Evolutionary conservation across 805 yeast species (phyloP), one percentile per base, ranked within the genome.

Genomic region (Lachancea quebecensis): DNA sequence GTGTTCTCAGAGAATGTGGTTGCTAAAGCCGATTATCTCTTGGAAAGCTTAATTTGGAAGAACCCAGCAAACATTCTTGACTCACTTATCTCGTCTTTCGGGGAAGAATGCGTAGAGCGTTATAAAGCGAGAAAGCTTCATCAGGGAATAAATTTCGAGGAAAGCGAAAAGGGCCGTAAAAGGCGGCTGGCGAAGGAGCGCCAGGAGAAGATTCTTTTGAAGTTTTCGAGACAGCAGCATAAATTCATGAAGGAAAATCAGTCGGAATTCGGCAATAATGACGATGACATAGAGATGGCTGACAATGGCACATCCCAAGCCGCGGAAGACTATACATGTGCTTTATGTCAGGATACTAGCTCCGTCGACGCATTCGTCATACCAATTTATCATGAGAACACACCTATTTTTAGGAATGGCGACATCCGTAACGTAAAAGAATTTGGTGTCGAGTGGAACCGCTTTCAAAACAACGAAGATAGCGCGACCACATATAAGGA

Each of bases 141-240:
- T 16, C 65, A 58, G 34, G 69, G 68, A 39, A 54, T 60, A 5
- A 58, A 60, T 39, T 50, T 64, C 25, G 68, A 61, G 34, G 86
- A 81, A 57, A 73, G 80, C 7, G 81, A 77, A 47, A 56, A 69
- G 31, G 86, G 80, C 34, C 72, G 74, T 39, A 72, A 70, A 46
- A 79, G 72, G 58, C 64, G 81, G 48, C 44, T 75, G n/a, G 85
- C 86, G 2, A 72, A 78, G 46, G 74, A 75, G 49, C 71, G 87
- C 44, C 84, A 79, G 56, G 75, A 74, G 36, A 81, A 74, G 53
- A 71, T 84, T 9, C 58, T 82, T 71, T 74, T 72, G 25, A 81
- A 76, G 55, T 78, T 85, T 70, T 75, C 77, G 17, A 80, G 72
- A 46, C 93, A 85, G 55, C 97, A 90, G 59, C 74, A 78, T 17